Base-by-base conservation (phyloP, 345 rosid species). In the Leavenworthia alabamica region DNA sequence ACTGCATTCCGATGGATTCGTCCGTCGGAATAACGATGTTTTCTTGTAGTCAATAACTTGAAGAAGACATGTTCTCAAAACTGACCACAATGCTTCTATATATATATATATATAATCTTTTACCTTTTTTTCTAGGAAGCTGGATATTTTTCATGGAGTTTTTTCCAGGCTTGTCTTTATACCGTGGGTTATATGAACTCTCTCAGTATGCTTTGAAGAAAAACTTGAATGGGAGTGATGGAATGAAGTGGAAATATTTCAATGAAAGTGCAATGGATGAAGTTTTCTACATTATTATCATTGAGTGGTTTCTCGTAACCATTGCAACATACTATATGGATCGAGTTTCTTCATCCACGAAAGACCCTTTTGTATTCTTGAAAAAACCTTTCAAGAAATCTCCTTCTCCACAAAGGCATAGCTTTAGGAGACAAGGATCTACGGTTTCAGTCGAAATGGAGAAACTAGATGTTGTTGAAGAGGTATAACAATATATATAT, bases 101-200 rank as follows among this genome's bases (percentile, higher is more conserved):
- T 13, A n/a, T n/a, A n/a, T n/a, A n/a, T n/a, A n/a, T n/a, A 45
- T 35, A 16, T 24, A 26, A 13, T 26, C 39, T 48, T 69, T 35
- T 60, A 41, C 27, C 60, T 24, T 28, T 37, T 79, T 9, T 23
- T 2, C 45, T 56, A 92, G 98, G 83, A 66, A 64, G 66, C 20
- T 83, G 90, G 95, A 73, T 89, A 53, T 57, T 71, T 35, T 56
- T 73, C n/a, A 27, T 92, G 83, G 93, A 92, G 82, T 31, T 92
- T 40, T 92, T 74, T 77, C 98, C 98, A 16, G 96, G 97, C 35
- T 92, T 89, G 45, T 64, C 96, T 59, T 62, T 92, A 15, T 86
- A 56, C 45, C 97, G 97, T 36, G 97, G 98, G n/a, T 52, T 92
- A 55, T 92, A 89, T 9, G 96, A 92, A 73, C 80, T 92, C 20